These are phyloP conservation scores for Maudiozyma barnettii DNA, from an alignment of 805 yeast genomes.

Conservation along the genomic window DNA sequence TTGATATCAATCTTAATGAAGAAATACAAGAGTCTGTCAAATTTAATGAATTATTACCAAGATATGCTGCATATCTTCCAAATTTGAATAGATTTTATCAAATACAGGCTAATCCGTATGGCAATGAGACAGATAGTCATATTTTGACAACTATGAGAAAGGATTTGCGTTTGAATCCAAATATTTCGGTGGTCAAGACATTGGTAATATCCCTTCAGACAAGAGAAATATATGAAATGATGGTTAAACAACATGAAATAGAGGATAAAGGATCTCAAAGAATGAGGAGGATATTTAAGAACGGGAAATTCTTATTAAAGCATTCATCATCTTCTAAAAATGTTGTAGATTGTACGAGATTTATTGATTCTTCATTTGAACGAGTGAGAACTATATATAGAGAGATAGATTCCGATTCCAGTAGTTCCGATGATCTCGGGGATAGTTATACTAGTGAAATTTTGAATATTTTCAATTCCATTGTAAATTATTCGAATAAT, in stretches of 20 bases:
- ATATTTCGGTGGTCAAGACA: conserved; percentile 14
- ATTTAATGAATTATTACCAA: conserved; percentile 19
- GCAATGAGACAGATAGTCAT: conserved; percentile 41
- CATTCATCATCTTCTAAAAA: conserved; percentile 15
- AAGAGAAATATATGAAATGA: conserved; percentile 31
- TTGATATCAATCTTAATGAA: conserved; percentile 11
- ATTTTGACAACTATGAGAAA: conserved; percentile 43
- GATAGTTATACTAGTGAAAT: conserved; percentile 7
- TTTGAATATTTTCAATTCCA: conserved; percentile 9
- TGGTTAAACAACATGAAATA: conserved; percentile 16
- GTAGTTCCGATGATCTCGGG: neutral
- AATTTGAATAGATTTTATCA: conserved; percentile 30
- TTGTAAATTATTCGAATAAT: conserved; percentile 7
- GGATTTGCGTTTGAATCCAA: conserved; percentile 31
- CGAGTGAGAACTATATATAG: conserved; percentile 19
- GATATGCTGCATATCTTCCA: conserved; percentile 21
- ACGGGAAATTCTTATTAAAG: conserved; percentile 11
- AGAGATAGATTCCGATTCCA: conserved; percentile 2
- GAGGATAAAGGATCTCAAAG: conserved; percentile 11
- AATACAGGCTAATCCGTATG: conserved; percentile 45
- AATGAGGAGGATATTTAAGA: conserved; percentile 20
- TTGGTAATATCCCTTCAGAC: conserved; percentile 30
- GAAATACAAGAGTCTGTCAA: conserved; percentile 6
- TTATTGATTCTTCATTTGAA: conserved; percentile 15
- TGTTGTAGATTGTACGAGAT: conserved; percentile 15